These are phyloP conservation scores for Sclerotinia borealis DNA, from an alignment of 2,329 filamentous ascomycete genomes.

Conservation along the genomic window DNA sequence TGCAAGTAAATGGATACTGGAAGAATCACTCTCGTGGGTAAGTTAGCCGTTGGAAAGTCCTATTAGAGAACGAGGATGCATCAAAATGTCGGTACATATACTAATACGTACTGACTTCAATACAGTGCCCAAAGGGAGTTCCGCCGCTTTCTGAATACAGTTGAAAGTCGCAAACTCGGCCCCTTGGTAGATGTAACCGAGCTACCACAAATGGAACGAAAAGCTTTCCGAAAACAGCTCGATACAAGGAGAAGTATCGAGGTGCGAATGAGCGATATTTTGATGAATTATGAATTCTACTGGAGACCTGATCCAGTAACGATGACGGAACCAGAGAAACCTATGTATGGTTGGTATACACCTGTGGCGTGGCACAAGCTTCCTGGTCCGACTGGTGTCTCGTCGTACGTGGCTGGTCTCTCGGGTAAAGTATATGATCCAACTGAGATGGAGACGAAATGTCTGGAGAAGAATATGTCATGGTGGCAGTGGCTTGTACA, in stretches of 20 bases:
- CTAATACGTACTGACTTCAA: neutral
- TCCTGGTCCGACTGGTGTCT: neutral
- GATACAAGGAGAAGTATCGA: neutral
- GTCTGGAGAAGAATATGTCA: neutral
- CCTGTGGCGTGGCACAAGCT: neutral
- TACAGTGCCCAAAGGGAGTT: neutral
- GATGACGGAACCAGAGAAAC: neutral
- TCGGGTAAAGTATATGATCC: neutral
- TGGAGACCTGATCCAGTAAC: neutral
- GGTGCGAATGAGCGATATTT: neutral
- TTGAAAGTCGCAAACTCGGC: neutral
- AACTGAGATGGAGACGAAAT: neutral
- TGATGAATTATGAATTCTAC: neutral
- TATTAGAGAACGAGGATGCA: neutral
- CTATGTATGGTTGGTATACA: conserved; percentile 1
- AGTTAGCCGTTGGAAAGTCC: neutral
- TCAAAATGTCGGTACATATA: neutral
- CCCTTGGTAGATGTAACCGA: neutral
- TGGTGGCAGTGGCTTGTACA: neutral
- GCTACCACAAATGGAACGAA: neutral
- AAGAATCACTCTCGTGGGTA: neutral
- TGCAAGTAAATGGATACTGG: conserved; percentile 3
- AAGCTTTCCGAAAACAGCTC: neutral
- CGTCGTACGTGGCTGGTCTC: too few species aligned
- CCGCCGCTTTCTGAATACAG: neutral